Evolutionary conservation across 768 basidiomycete genomes (phyloP).

Genomic region (Candolleomyces efflorescens): DNA sequence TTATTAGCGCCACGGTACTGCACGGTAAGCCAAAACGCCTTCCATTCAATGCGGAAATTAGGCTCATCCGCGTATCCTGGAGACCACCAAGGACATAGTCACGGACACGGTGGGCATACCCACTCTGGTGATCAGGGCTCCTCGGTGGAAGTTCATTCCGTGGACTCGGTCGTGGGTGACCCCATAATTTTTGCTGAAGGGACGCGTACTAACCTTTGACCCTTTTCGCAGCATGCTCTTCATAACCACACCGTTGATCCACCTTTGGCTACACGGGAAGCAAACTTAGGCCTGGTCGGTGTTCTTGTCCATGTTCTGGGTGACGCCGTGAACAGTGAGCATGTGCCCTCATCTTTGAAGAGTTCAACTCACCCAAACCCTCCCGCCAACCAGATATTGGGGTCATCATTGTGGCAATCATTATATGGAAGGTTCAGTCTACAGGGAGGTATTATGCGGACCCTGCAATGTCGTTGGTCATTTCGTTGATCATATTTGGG

Average conservation of each 20-base stretch:
- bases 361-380: too few species aligned
- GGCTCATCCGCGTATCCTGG: neutral
- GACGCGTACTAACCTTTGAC: neutral
- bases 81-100: slow-evolving; percentile 43
- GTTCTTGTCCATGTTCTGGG: slow-evolving; percentile 50
- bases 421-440: slow-evolving; percentile 45
- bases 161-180: neutral
- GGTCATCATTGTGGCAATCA: slow-evolving; percentile 46
- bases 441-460: slow-evolving; percentile 49
- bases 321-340: slow-evolving; percentile 47
- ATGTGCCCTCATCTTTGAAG: neutral
- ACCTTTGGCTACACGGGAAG: slow-evolving; percentile 25
- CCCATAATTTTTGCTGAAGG: neutral
- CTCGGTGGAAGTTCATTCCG: slow-evolving; percentile 11
- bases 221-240: slow-evolving; percentile 35
- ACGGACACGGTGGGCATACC: slow-evolving; percentile 23
- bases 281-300: slow-evolving; percentile 43
- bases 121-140: slow-evolving; percentile 3
- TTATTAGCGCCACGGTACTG: slow-evolving; percentile 43
- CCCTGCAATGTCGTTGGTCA: slow-evolving; percentile 46
- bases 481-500: slow-evolving; percentile 49
- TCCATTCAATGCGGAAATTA: neutral
- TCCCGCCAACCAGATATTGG: slow-evolving; percentile 38
- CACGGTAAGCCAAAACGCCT: slow-evolving; percentile 30
- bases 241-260: slow-evolving; percentile 46